Conservation (phyloP, 208 protist genomes). For the Leishmania gerbilli region DNA sequence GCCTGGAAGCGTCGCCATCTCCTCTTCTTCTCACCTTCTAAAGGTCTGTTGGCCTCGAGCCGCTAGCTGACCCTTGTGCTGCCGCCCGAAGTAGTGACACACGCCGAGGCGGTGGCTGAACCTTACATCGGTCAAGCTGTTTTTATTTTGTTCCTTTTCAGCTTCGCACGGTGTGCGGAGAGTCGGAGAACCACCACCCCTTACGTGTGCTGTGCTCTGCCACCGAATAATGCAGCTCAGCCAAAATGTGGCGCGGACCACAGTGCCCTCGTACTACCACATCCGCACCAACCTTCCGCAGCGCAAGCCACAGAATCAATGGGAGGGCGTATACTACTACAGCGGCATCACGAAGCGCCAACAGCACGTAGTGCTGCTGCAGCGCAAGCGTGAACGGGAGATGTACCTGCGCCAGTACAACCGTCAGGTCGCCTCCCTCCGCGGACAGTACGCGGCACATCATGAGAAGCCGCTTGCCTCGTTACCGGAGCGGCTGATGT, state of each 20-base stretch:
- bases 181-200: neutral
- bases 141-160: neutral
- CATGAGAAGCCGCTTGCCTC: slow-evolving; percentile 12
- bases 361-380: slow-evolving; percentile 72
- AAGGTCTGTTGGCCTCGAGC: neutral
- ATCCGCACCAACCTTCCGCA: slow-evolving; percentile 88
- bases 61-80: neutral
- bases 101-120: neutral
- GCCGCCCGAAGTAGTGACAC: neutral
- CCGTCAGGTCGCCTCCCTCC: slow-evolving; percentile 20
- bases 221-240: slow-evolving; percentile 43
- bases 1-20: neutral
- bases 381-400: slow-evolving; percentile 71
- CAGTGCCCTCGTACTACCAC: slow-evolving; percentile 90
- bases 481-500: slow-evolving; percentile 20
- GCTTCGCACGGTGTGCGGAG: neutral
- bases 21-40: neutral
- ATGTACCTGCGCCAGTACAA: slow-evolving; percentile 20
- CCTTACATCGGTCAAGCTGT: neutral
- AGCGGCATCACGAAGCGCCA: slow-evolving; percentile 82
- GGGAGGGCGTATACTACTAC: slow-evolving; percentile 88
- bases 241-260: slow-evolving; percentile 87
- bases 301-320: slow-evolving; percentile 85
- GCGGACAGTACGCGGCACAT: slow-evolving; percentile 9
- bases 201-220: neutral